Conservation (phyloP, 176 grass and related monocot genomes). For the Triticum turgidum region DNA sequence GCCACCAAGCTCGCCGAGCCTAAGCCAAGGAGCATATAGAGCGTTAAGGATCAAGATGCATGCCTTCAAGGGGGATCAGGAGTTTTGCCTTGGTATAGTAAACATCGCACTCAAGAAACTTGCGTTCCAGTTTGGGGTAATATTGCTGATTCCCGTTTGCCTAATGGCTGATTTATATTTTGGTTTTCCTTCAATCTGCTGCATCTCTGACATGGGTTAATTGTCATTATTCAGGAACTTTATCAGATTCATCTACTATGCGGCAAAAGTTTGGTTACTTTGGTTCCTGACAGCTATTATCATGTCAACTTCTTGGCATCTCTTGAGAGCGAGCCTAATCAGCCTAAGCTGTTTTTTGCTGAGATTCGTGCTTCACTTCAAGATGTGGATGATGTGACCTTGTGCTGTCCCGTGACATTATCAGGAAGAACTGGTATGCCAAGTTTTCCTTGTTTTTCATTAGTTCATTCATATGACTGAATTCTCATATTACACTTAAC, state of each 20-base stretch:
- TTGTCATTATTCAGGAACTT: background rate
- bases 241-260: slow-evolving; percentile 1
- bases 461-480: background rate
- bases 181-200: background rate
- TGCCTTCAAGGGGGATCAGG: background rate
- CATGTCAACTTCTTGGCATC: slow-evolving; percentile 2
- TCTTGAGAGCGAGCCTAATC: background rate
- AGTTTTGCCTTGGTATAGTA: background rate
- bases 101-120: background rate
- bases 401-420: background rate
- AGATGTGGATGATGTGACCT: background rate
- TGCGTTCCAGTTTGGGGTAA: background rate
- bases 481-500: background rate
- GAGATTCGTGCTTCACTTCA: background rate
- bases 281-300: background rate
- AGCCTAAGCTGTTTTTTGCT: background rate
- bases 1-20: background rate
- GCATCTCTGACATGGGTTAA: background rate
- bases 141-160: background rate
- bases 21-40: slow-evolving; percentile 5
- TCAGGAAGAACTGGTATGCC: background rate
- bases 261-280: background rate
- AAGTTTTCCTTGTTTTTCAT: background rate
- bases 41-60: background rate
- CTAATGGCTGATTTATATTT: background rate